A percentile compares a stretch with the other conserved stretches of the same genome.
Conservation (phyloP, 2,329 filamentous ascomycete genomes). For the Sordariomycetes sp. region DNA sequence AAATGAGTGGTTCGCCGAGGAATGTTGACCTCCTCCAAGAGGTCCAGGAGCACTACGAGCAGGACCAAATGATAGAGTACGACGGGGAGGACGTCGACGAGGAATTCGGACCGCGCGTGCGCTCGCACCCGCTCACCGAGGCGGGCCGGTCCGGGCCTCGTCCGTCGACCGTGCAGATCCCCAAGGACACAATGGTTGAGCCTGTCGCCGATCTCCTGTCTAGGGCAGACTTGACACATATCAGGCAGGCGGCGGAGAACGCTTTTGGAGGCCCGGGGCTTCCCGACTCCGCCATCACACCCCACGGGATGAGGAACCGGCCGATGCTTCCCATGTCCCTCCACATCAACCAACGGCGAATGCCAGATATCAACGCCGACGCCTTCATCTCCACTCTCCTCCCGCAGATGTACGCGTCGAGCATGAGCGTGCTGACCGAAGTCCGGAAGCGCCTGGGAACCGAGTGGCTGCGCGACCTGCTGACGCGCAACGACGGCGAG, state of each 20-base stretch:
- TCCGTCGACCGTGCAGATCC: conserved; percentile 66
- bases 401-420: conserved; percentile 60
- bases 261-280: conserved; percentile 68
- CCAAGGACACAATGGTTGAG: conserved; percentile 54
- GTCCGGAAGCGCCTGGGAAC: conserved; percentile 62
- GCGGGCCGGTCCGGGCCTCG: conserved; percentile 64
- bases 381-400: conserved; percentile 59
- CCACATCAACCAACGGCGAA: conserved; percentile 50
- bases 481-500: conserved; percentile 43
- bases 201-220: conserved; percentile 62
- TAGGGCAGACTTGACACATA: conserved; percentile 61
- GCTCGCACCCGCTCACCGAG: conserved; percentile 64
- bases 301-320: conserved; percentile 40
- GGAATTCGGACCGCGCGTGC: conserved; percentile 20
- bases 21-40: conserved; percentile 13
- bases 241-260: conserved; percentile 59
- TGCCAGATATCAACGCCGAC: conserved; percentile 68
- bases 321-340: conserved; percentile 56
- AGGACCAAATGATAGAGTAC: conserved; percentile 20
- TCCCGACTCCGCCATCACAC: conserved; percentile 67
- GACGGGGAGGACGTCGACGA: conserved; percentile 23
- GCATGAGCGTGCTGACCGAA: conserved; percentile 59
- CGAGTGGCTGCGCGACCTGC: conserved; percentile 56
- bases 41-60: conserved; percentile 16
- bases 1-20: conserved; percentile 13